Evolutionary conservation across 495 filamentous ascomycete species (phyloP).

Genomic region (Lasiosphaeria ovina): DNA sequence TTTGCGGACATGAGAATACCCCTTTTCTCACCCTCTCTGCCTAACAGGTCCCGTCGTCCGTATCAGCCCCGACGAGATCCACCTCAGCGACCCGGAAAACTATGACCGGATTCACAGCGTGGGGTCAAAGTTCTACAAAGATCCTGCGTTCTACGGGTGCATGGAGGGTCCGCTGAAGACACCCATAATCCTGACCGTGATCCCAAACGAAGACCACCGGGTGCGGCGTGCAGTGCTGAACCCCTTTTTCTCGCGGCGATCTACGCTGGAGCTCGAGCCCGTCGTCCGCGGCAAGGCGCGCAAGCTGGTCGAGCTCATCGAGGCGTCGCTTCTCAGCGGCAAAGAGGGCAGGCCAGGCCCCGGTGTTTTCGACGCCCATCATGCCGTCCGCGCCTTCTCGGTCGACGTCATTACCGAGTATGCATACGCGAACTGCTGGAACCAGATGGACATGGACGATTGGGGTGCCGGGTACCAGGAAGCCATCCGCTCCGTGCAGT

Average conservation of each 20-base stretch:
- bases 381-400: conserved; percentile 35
- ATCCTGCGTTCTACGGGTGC: conserved; percentile 17
- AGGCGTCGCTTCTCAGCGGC: conserved; percentile 5
- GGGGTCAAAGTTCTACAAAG: conserved; percentile 32
- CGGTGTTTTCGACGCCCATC: conserved; percentile 27
- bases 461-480: conserved; percentile 24
- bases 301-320: conserved; percentile 19
- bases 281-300: conserved; percentile 25
- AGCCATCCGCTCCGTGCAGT: conserved; percentile 21
- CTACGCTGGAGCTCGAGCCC: conserved; percentile 32
- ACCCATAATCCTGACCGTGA: conserved; percentile 23
- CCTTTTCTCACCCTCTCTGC: background rate
- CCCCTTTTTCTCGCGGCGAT: conserved; percentile 44
- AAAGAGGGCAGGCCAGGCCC: background rate
- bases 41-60: conserved; percentile 32
- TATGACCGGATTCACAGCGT: conserved; percentile 40
- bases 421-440: conserved; percentile 35
- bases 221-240: conserved; percentile 33
- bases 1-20: background rate
- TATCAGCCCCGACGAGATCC: conserved; percentile 39
- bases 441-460: conserved; percentile 11
- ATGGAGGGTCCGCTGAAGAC: conserved; percentile 11
- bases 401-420: conserved; percentile 47
- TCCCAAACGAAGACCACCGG: conserved; percentile 32
- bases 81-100: conserved; percentile 39